Conservation (phyloP, 1,284 basidiomycete genomes). For the Erythrobasidium hasegawianum region DNA sequence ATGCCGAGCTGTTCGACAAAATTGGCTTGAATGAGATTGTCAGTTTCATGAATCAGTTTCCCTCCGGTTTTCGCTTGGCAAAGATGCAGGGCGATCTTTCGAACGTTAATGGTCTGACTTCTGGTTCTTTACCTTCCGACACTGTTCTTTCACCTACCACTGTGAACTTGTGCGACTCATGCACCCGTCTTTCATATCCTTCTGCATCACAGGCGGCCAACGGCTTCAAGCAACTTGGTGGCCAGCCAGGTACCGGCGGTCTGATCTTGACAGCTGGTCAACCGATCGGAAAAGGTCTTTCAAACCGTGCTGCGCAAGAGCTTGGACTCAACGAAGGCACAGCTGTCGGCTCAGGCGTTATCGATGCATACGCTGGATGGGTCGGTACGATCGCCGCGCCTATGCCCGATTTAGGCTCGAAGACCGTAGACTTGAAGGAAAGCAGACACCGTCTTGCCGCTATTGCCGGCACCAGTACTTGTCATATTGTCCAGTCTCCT, state of each 20-base stretch:
- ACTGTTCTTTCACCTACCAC: background rate
- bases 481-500: slow-evolving; percentile 76
- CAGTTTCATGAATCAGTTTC: slow-evolving; percentile 19
- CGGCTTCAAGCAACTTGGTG: slow-evolving; percentile 74
- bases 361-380: slow-evolving; percentile 99
- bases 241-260: slow-evolving; percentile 55
- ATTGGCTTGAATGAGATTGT: slow-evolving; percentile 74
- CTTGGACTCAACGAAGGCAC: slow-evolving; percentile 84
- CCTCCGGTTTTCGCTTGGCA: slow-evolving; percentile 8
- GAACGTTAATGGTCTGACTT: background rate
- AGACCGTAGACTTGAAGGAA: slow-evolving; percentile 61
- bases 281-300: slow-evolving; percentile 81
- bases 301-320: slow-evolving; percentile 71
- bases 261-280: slow-evolving; percentile 80
- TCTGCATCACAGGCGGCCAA: slow-evolving; percentile 53
- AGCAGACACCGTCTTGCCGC: slow-evolving; percentile 79
- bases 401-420: slow-evolving; percentile 54
- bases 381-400: slow-evolving; percentile 89
- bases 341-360: slow-evolving; percentile 87
- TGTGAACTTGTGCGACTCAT: no score
- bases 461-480: slow-evolving; percentile 93
- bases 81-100: slow-evolving; percentile 17
- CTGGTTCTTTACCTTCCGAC: background rate
- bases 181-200: background rate
- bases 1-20: slow-evolving; percentile 74